Percentiles rank a stretch among this genome's conserved stretches.
Evolutionary conservation across 1,284 basidiomycete genomes (phyloP).

Genomic region (Sparassis latifolia): DNA sequence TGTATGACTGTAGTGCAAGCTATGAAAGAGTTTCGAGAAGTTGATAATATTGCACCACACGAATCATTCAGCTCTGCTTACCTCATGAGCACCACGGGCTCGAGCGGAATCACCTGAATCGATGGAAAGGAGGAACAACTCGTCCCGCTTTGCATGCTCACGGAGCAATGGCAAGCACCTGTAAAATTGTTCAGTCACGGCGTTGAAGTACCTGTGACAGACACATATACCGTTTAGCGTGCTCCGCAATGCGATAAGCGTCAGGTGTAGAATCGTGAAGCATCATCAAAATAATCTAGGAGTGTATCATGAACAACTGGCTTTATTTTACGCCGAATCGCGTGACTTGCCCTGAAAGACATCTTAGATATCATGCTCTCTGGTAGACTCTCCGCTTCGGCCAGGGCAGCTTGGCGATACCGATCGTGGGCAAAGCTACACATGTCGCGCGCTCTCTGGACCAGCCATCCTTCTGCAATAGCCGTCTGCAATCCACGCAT

Average conservation of each 20-base stretch:
- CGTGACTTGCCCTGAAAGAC: constrained; percentile 48
- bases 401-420: constrained; percentile 62
- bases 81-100: constrained; percentile 66
- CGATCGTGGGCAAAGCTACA: constrained; percentile 68
- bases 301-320: background rate
- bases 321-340: background rate
- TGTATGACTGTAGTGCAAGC: constrained; percentile 55
- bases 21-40: constrained; percentile 17
- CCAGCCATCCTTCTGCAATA: constrained; percentile 63
- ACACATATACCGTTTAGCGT: constrained; percentile 47
- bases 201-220: background rate
- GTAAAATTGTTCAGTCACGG: background rate
- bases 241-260: constrained; percentile 60
- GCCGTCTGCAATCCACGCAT: constrained; percentile 63
- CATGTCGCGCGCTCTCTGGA: constrained; percentile 65
- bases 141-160: constrained; percentile 53
- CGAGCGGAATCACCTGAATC: constrained; percentile 66
- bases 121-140: constrained; percentile 51
- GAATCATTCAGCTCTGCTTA: constrained; percentile 16
- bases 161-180: constrained; percentile 57
- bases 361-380: constrained; percentile 53
- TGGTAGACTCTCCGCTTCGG: constrained; percentile 45
- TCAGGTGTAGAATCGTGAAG: constrained; percentile 53
- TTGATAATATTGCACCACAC: background rate
- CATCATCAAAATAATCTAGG: constrained; percentile 65